Evolutionary conservation across 2,329 filamentous ascomycete genomes (phyloP).

Genomic region (Ceratocystis alfenasii): DNA sequence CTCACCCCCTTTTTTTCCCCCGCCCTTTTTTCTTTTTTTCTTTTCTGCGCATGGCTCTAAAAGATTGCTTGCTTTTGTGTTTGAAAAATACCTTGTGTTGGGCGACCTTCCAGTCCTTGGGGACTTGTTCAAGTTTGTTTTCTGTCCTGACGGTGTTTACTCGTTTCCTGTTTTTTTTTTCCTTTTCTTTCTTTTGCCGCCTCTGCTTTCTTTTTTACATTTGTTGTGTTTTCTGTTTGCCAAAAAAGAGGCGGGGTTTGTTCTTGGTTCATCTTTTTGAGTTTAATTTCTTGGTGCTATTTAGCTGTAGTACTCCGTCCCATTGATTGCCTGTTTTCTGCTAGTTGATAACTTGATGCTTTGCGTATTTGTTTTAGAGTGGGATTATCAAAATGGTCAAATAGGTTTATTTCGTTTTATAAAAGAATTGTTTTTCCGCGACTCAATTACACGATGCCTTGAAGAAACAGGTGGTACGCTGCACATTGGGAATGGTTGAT

Average conservation of each 20-base stretch:
- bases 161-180: background rate
- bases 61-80: constrained; percentile 11
- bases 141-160: constrained; percentile 9
- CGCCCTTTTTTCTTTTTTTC: background rate
- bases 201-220: background rate
- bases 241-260: background rate
- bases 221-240: background rate
- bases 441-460: too few species aligned
- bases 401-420: background rate
- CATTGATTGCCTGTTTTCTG: background rate
- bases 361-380: constrained; percentile 5
- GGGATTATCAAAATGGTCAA: constrained; percentile 5
- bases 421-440: background rate
- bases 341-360: background rate
- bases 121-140: constrained; percentile 11
- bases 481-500: too few species aligned
- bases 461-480: background rate
- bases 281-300: background rate
- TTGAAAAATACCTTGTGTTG: constrained; percentile 5
- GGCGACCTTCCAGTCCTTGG: constrained; percentile 6
- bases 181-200: constrained; percentile 9
- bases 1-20: background rate
- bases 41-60: constrained; percentile 1
- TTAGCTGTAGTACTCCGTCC: background rate
- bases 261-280: background rate